These are phyloP conservation scores for Pinus albicaulis DNA, from an alignment of 75 land plant species.

Conservation along the genomic window DNA sequence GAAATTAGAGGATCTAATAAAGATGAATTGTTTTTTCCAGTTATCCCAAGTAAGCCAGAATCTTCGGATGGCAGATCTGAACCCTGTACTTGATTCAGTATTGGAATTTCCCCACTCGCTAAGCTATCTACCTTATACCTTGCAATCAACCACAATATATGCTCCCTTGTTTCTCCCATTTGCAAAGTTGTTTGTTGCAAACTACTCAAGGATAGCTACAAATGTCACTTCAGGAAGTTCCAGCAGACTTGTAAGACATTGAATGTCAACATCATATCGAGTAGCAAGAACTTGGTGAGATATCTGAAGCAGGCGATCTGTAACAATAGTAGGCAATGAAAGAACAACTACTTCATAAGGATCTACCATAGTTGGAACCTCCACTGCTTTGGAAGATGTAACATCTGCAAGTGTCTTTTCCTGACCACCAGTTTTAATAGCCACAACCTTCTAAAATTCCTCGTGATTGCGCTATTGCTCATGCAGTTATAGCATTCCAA, in stretches of 20 bases:
- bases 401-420: neutral
- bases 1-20: slow-evolving; percentile 3
- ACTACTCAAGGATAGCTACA: slow-evolving; percentile 27
- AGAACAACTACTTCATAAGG: too few relatives aligned
- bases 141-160: slow-evolving; percentile 21
- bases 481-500: too few relatives aligned
- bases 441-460: slow-evolving; percentile 13
- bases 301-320: too few relatives aligned
- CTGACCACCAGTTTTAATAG: slow-evolving; percentile 5
- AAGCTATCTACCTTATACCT: neutral
- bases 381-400: neutral
- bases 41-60: neutral
- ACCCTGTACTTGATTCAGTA: neutral
- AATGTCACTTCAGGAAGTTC: slow-evolving; percentile 31
- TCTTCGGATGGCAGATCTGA: neutral
- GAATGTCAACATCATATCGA: too few relatives aligned
- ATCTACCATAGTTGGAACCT: too few relatives aligned
- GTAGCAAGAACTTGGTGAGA: too few relatives aligned
- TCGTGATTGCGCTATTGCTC: slow-evolving; percentile 31
- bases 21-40: slow-evolving; percentile 2
- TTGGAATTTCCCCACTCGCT: neutral
- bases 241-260: slow-evolving; percentile 18
- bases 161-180: slow-evolving; percentile 19
- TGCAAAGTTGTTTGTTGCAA: slow-evolving; percentile 11
- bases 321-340: too few relatives aligned